Evolutionary conservation across 805 yeast genomes (phyloP).

Genomic region (Pichia deserticola): DNA sequence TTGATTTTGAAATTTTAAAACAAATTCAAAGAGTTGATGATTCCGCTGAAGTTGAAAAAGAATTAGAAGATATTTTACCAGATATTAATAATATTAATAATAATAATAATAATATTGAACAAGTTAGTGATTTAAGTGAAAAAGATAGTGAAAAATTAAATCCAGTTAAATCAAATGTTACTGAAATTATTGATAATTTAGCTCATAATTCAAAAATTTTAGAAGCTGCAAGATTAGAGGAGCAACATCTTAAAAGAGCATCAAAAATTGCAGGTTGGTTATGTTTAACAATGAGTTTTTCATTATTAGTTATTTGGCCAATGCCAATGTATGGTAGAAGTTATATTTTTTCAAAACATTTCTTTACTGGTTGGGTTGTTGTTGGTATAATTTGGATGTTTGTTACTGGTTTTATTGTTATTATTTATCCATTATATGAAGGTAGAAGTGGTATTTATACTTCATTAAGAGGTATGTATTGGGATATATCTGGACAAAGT

Average conservation of each 20-base stretch:
- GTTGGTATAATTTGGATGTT: conserved; percentile 81
- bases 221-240: conserved; percentile 40
- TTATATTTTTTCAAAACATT: conserved; percentile 65
- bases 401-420: conserved; percentile 54
- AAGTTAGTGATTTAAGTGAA: conserved; percentile 11
- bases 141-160: conserved; percentile 14
- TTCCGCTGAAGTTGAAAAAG: conserved; percentile 48
- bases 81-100: no score
- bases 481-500: conserved; percentile 77
- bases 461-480: conserved; percentile 69
- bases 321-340: conserved; percentile 88
- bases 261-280: conserved; percentile 54
- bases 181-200: conserved; percentile 22
- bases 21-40: conserved; percentile 62
- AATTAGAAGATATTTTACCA: conserved; percentile 14
- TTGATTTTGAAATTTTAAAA: conserved; percentile 62
- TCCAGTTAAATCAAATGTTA: conserved; percentile 25
- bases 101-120: conserved; percentile 22
- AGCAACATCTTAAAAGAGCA: conserved; percentile 43
- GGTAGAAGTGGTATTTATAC: conserved; percentile 61
- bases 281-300: conserved; percentile 53
- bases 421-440: conserved; percentile 65
- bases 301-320: conserved; percentile 75
- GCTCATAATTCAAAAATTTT: conserved; percentile 13
- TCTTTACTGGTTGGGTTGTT: conserved; percentile 85